Conservation (phyloP, 805 yeast species). For the Candida palmyrensis region DNA sequence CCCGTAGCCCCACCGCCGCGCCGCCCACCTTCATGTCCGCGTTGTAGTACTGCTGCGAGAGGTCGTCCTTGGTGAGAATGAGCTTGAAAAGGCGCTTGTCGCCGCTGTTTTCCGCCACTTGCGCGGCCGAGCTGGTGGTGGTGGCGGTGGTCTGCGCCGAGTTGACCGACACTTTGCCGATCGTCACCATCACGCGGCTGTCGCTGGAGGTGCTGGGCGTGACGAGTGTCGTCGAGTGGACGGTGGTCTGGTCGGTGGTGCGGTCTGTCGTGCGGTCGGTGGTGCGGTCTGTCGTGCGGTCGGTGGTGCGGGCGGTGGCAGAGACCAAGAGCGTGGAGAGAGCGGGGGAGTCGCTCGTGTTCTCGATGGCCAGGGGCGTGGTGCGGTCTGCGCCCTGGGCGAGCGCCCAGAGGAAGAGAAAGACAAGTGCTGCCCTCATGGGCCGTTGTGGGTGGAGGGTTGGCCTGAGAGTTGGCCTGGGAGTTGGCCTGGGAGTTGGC, state of each 20-base stretch:
- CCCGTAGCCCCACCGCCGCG: conserved; percentile 14
- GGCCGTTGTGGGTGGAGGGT: too few relatives aligned
- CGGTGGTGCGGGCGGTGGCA: conserved; percentile 6
- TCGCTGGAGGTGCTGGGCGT: conserved; percentile 3
- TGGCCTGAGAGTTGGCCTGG: too few relatives aligned
- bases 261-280: conserved; percentile 7
- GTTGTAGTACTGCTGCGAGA: conserved; percentile 2
- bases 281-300: conserved; percentile 7
- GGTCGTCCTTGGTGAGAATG: conserved; percentile 4
- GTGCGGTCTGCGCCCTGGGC: too few relatives aligned
- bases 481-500: too few relatives aligned
- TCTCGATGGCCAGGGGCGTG: too few relatives aligned
- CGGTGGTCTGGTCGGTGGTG: too few relatives aligned
- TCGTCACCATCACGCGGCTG: not conserved
- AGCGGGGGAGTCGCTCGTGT: too few relatives aligned
- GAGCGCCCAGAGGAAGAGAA: too few relatives aligned
- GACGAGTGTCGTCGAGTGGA: too few relatives aligned
- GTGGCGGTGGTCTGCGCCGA: not conserved
- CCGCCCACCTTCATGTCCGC: conserved; percentile 6
- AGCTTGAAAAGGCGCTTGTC: conserved; percentile 3
- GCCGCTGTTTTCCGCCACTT: conserved; percentile 3
- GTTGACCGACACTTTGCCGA: not conserved
- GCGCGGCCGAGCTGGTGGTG: too few relatives aligned
- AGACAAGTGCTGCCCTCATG: too few relatives aligned
- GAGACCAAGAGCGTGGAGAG: too few relatives aligned